These are phyloP conservation scores for Colletotrichum orchidophilum DNA, from an alignment of 2,329 filamentous ascomycete species.

Conservation along the genomic window DNA sequence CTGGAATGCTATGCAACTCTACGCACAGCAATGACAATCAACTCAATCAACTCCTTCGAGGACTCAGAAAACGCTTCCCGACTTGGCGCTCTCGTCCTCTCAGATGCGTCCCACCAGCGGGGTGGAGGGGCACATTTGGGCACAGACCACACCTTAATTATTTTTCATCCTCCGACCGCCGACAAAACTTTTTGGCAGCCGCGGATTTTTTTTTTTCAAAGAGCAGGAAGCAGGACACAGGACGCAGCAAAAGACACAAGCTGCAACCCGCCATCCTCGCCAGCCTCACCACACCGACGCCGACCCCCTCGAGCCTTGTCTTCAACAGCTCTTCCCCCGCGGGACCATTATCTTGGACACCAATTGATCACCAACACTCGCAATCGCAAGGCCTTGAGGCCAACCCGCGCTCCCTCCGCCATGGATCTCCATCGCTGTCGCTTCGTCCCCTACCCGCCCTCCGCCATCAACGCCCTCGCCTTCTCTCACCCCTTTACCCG, in stretches of 20 bases:
- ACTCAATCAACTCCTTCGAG: not conserved
- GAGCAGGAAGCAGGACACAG: not conserved
- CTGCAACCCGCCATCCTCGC: constrained; percentile 15
- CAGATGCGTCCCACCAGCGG: constrained; percentile 26
- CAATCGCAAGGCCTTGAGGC: constrained; percentile 19
- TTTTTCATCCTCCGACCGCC: constrained; percentile 33
- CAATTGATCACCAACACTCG: constrained; percentile 18
- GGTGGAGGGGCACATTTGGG: constrained; percentile 33
- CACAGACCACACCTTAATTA: constrained; percentile 44
- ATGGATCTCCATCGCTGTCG: constrained; percentile 99
- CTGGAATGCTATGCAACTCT: too few relatives aligned
- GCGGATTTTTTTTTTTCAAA: constrained; percentile 18
- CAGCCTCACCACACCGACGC: constrained; percentile 1
- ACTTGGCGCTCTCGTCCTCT: constrained; percentile 27
- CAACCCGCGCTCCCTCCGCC: constrained; percentile 17
- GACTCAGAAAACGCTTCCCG: not conserved
- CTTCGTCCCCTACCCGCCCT: constrained; percentile 91
- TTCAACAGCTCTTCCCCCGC: not conserved
- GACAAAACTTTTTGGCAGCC: constrained; percentile 38
- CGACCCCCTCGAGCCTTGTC: not conserved
- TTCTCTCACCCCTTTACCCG: constrained; percentile 79
- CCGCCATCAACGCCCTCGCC: constrained; percentile 92
- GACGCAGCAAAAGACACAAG: not conserved
- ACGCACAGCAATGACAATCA: too few relatives aligned
- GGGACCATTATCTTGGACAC: not conserved